Percentiles rank a stretch among this genome's conserved stretches.
Evolutionary conservation across 768 basidiomycete genomes (phyloP).

Genomic region (Boletus pseudopeckii): DNA sequence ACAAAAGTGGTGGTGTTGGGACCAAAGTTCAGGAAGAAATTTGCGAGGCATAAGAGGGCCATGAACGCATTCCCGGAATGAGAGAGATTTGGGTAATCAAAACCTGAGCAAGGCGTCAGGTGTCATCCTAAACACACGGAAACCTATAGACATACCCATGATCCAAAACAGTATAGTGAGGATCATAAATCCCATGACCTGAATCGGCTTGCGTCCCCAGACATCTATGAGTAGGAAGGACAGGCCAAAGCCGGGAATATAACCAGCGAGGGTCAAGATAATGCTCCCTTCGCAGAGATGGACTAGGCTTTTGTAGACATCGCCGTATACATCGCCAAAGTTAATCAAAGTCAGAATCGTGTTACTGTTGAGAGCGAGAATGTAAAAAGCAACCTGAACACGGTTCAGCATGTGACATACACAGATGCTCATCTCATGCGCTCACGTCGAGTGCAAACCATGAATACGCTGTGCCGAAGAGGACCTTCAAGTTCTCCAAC

Average conservation of each 20-base stretch:
- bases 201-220: conserved; percentile 78
- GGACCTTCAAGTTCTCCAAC: conserved; percentile 72
- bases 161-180: conserved; percentile 62
- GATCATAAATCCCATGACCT: conserved; percentile 67
- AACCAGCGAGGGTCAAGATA: conserved; percentile 66
- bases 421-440: conserved; percentile 32
- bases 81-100: conserved; percentile 29
- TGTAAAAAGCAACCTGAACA: conserved; percentile 74
- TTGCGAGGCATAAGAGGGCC: conserved; percentile 73
- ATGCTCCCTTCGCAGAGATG: conserved; percentile 67
- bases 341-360: not conserved
- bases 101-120: conserved; percentile 40
- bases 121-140: not conserved
- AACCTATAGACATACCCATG: conserved; percentile 48
- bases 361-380: conserved; percentile 70
- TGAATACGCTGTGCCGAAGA: conserved; percentile 71
- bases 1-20: conserved; percentile 77
- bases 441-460: conserved; percentile 84
- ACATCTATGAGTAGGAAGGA: conserved; percentile 59
- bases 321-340: too few species aligned
- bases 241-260: conserved; percentile 67
- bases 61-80: conserved; percentile 49
- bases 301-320: conserved; percentile 49
- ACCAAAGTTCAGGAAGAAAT: conserved; percentile 86
- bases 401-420: not conserved